A percentile compares a stretch with the other conserved stretches of the same genome.
Evolutionary conservation across 352 stramenopile species (phyloP).

Genomic region (Phytopythium litorale): DNA sequence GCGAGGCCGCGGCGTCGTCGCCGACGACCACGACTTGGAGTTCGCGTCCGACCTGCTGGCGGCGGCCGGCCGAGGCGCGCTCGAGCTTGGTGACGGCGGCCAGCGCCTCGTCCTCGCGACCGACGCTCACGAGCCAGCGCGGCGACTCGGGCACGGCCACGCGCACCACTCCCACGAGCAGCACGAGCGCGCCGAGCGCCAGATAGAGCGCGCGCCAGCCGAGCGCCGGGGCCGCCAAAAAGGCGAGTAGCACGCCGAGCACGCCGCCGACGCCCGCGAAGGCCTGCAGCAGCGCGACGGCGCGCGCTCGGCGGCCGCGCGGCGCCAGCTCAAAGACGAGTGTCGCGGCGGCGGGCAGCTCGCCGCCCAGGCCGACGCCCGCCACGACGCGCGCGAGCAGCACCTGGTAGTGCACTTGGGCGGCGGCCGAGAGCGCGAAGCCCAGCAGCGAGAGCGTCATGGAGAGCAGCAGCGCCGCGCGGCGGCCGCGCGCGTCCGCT

Average conservation of each 20-base stretch:
- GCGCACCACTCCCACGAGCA: constrained; percentile 19
- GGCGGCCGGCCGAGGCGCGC: constrained; percentile 2
- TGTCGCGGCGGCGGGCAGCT: constrained; percentile 26
- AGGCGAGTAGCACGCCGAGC: constrained; percentile 25
- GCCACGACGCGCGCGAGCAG: constrained; percentile 26
- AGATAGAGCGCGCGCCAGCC: constrained; percentile 33
- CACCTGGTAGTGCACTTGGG: constrained; percentile 18
- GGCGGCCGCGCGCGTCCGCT: constrained; percentile 29
- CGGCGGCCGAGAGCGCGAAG: constrained; percentile 18
- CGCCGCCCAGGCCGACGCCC: constrained; percentile 32
- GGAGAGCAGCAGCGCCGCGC: constrained; percentile 20
- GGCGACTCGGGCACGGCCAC: constrained; percentile 35
- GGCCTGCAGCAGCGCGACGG: constrained; percentile 33
- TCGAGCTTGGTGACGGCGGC: constrained; percentile 26
- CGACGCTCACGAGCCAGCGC: constrained; percentile 33
- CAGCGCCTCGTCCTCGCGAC: constrained; percentile 27
- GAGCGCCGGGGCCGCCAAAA: constrained; percentile 19
- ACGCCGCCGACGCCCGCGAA: constrained; percentile 35
- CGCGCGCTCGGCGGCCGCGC: constrained; percentile 17
- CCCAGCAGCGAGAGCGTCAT: constrained; percentile 29
- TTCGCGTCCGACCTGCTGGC: constrained; percentile 12
- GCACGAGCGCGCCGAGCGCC: constrained; percentile 14
- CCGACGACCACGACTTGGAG: constrained; percentile 6
- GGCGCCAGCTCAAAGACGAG: constrained; percentile 36
- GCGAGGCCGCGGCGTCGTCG: not conserved